Percentiles rank a stretch among this genome's conserved stretches.
Conservation (phyloP, 352 stramenopile species). For the Halophytophthora polymorphica region DNA sequence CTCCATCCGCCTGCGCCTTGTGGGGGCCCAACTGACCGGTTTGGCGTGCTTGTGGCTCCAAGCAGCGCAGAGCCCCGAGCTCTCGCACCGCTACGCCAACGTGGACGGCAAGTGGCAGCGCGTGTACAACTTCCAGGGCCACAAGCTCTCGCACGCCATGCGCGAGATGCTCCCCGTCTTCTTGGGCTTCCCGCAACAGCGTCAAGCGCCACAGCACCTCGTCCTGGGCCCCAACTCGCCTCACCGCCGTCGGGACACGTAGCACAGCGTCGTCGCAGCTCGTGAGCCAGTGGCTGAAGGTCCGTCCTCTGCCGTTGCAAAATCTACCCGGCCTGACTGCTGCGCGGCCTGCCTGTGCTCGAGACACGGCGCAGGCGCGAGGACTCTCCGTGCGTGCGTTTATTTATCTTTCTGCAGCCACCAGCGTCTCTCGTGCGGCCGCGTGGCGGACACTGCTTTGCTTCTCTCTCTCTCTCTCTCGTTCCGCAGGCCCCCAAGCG, state of each 20-base stretch:
- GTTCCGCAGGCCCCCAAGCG: too few species aligned
- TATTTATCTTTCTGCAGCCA: too few species aligned
- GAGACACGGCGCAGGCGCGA: background rate
- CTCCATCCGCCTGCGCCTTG: background rate
- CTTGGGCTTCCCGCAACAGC: conserved; percentile 39
- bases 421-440: too few species aligned
- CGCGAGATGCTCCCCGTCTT: conserved; percentile 74
- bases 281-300: too few species aligned
- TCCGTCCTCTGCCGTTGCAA: too few species aligned
- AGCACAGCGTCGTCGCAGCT: too few species aligned
- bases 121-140: conserved; percentile 72
- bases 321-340: too few species aligned
- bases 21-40: conserved; percentile 6
- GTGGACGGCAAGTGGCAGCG: conserved; percentile 80
- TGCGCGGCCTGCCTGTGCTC: background rate
- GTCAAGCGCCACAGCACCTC: conserved; percentile 13
- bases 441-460: too few species aligned
- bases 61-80: conserved; percentile 52
- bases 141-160: conserved; percentile 53
- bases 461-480: too few species aligned
- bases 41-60: conserved; percentile 14
- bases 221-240: too few species aligned
- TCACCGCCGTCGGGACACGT: too few species aligned
- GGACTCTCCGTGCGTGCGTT: too few species aligned
- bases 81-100: conserved; percentile 75